These are phyloP conservation scores for Mucor plumbeus DNA, from an alignment of 371 early-diverging fungal species.

Conservation along the genomic window DNA sequence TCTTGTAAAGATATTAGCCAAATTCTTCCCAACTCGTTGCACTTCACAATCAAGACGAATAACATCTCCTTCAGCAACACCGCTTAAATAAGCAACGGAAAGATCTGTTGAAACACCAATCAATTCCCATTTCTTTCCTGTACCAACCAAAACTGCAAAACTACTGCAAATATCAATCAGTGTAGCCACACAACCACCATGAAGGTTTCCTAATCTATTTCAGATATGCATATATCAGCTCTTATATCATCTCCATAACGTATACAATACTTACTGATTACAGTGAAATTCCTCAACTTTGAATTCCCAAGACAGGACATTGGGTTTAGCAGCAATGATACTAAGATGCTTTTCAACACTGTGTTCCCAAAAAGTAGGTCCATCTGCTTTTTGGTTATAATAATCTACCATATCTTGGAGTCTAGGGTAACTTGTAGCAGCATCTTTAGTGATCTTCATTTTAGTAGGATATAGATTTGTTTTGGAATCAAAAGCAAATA, in stretches of 20 bases:
- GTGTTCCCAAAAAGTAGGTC: conserved; percentile 18
- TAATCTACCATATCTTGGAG: conserved; percentile 3
- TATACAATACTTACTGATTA: conserved; percentile 32
- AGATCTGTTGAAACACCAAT: conserved; percentile 51
- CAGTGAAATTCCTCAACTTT: conserved; percentile 34
- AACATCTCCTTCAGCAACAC: conserved; percentile 33
- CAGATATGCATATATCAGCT: no score
- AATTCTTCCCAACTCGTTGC: conserved; percentile 38
- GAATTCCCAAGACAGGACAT: conserved; percentile 46
- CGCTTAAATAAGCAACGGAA: conserved; percentile 37
- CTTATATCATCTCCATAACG: not conserved
- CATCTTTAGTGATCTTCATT: conserved; percentile 20
- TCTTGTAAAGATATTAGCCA: conserved; percentile 45
- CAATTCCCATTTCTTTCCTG: conserved; percentile 34
- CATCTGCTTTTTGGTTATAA: not conserved
- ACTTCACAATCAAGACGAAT: conserved; percentile 46
- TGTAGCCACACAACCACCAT: conserved; percentile 55
- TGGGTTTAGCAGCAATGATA: conserved; percentile 22
- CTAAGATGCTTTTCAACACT: not conserved
- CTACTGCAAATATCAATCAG: conserved; percentile 55
- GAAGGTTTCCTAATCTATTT: conserved; percentile 36
- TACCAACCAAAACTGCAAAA: conserved; percentile 32
- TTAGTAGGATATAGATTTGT: conserved; percentile 6
- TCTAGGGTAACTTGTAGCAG: conserved; percentile 21
- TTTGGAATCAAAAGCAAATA: not conserved